Base-by-base conservation (phyloP, 306 rosid genomes). In the Cucumis cinereus region DNA sequence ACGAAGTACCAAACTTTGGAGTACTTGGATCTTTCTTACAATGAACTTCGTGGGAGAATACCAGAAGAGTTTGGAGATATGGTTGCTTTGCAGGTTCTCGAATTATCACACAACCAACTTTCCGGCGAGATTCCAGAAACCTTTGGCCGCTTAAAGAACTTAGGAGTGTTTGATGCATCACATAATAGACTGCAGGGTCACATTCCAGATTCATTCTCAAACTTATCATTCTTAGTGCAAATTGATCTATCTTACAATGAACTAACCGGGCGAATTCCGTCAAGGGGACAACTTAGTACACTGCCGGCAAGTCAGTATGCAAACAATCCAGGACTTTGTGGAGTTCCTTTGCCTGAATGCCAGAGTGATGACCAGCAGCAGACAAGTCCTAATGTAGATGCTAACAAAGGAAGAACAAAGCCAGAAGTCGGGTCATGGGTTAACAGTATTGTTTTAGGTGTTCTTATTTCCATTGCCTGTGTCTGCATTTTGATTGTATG, bases 101-200 rank as follows among this genome's bases (percentile, higher is more conserved):
- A 91, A 53, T 66, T 93, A 36, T 83, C 98, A 26, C 98, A 93
- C 90, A 93, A 93, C 77, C 94, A 93, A 80, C 83, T 93, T 47
- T 93, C 98, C 1, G 97, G 97, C 5, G 98, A 93, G 88, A 93
- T 93, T 63, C 98, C 97, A 19, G 79, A 84, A 58, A 79, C 98
- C 38, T 90, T 93, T 61, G 98, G 98, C 43, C 85, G 83, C 78
- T 92, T 93, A 1, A 91, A 88, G 73, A 89, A 93, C 59, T 76
- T 93, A 55, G 98, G 98, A 4, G 97, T 93, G 36, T 93, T 93
- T 80, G 95, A 93, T 86, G 98, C 98, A 58, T 93, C 98, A 47
- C 82, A 93, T 62, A 93, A 93, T 36, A 89, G 97, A 77, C 75
- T 93, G 75, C 98, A 93, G 84, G 98, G 98, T 75, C 85, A 85